These are phyloP conservation scores for Pistacia atlantica DNA, from an alignment of 345 rosid species.

Conservation along the genomic window DNA sequence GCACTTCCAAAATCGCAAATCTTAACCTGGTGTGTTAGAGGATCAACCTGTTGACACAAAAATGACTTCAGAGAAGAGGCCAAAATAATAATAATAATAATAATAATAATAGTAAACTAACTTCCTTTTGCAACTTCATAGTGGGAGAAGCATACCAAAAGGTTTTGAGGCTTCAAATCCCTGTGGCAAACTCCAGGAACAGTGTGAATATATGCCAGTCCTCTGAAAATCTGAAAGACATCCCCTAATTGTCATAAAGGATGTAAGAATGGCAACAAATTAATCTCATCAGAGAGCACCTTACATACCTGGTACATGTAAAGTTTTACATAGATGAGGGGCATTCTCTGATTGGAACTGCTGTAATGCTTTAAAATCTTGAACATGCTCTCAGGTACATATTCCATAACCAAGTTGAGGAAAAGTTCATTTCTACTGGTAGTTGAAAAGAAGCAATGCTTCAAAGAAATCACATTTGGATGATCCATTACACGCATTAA, in stretches of 20 bases:
- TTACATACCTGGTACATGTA: slow-evolving; percentile 74
- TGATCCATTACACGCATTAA: slow-evolving; percentile 85
- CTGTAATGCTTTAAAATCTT: slow-evolving; percentile 82
- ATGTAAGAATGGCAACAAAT: slow-evolving; percentile 2
- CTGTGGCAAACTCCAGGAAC: slow-evolving; percentile 88
- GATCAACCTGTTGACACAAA: slow-evolving; percentile 68
- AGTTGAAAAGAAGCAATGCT: slow-evolving; percentile 89
- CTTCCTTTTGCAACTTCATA: not conserved
- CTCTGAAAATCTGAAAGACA: slow-evolving; percentile 65
- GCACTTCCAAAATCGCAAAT: slow-evolving; percentile 94
- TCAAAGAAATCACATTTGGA: slow-evolving; percentile 80
- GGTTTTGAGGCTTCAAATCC: slow-evolving; percentile 91
- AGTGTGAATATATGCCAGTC: slow-evolving; percentile 78
- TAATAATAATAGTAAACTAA: not conserved
- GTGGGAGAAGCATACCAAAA: slow-evolving; percentile 56
- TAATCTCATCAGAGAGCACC: not conserved
- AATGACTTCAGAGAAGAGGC: slow-evolving; percentile 9
- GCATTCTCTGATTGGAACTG: slow-evolving; percentile 78
- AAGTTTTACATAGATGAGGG: slow-evolving; percentile 80
- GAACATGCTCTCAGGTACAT: slow-evolving; percentile 89
- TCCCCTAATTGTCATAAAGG: slow-evolving; percentile 10
- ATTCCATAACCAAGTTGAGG: slow-evolving; percentile 89
- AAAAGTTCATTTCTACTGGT: slow-evolving; percentile 83
- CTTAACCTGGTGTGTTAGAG: slow-evolving; percentile 76
- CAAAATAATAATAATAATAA: no score